Evolutionary conservation across 306 rosid species (phyloP).

Genomic region (Prunus mume): DNA sequence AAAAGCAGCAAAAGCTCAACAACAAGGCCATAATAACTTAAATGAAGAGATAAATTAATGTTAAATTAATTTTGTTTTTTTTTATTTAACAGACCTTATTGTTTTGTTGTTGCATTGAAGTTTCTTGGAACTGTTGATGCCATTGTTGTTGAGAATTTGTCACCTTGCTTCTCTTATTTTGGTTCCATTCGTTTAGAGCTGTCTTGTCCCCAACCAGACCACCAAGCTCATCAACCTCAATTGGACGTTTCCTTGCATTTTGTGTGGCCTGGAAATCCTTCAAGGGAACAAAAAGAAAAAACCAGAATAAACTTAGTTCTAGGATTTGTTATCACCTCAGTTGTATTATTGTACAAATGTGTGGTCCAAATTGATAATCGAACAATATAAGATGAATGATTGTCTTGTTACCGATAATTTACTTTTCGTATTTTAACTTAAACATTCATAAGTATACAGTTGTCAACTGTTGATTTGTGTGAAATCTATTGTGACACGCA

Average conservation of each 20-base stretch:
- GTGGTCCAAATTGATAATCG: not conserved
- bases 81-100: conserved; percentile 16
- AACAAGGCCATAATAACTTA: not conserved
- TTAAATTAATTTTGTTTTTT: too few relatives aligned
- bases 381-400: not conserved
- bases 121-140: conserved; percentile 16
- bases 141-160: conserved; percentile 34
- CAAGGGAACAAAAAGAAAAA: not conserved
- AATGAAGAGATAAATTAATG: not conserved
- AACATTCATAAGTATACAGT: too few relatives aligned
- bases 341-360: not conserved
- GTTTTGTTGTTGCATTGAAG: conserved; percentile 22
- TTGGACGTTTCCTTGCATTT: conserved; percentile 44
- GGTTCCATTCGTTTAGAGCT: conserved; percentile 23
- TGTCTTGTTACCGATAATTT: not conserved
- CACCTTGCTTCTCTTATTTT: conserved; percentile 27
- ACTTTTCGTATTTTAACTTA: not conserved
- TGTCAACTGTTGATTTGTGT: not conserved
- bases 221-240: conserved; percentile 19
- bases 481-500: not conserved
- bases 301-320: not conserved
- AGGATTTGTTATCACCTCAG: not conserved
- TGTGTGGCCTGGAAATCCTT: conserved; percentile 30
- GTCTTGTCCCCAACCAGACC: conserved; percentile 13
- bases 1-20: conserved; percentile 2